phyloP scores from a whole-genome alignment of 805 yeast genomes.

The Blastobotrys peoriensis region DNA sequence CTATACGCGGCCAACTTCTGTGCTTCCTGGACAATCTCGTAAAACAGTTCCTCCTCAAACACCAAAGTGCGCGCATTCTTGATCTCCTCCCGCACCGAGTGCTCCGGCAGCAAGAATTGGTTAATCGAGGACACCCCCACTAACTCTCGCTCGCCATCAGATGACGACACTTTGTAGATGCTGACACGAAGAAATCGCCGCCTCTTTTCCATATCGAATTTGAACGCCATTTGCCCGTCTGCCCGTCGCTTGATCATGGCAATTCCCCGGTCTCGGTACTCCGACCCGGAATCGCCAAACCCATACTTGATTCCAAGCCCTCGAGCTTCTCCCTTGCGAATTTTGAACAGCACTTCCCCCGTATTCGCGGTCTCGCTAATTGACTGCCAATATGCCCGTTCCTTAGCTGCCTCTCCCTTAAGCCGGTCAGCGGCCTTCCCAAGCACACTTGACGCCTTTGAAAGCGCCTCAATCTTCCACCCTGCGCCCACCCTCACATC shows the following conservation, averaged over 20 bases:
- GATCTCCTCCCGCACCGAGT: conserved; percentile 47
- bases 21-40: conserved; percentile 72
- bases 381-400: conserved; percentile 62
- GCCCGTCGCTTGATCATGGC: conserved; percentile 57
- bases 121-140: conserved; percentile 16
- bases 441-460: conserved; percentile 48
- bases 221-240: conserved; percentile 41
- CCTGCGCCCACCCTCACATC: conserved; percentile 53
- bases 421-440: conserved; percentile 47
- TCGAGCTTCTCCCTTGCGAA: conserved; percentile 49
- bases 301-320: conserved; percentile 83
- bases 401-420: conserved; percentile 50
- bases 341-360: conserved; percentile 63
- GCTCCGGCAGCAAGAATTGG: conserved; percentile 9
- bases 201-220: conserved; percentile 31
- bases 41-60: conserved; percentile 86
- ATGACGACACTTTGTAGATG: conserved; percentile 38
- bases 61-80: conserved; percentile 63
- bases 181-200: conserved; percentile 53
- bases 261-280: conserved; percentile 64
- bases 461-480: conserved; percentile 75
- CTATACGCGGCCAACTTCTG: conserved; percentile 59
- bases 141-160: conserved; percentile 8
- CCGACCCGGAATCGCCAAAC: conserved; percentile 85
- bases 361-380: conserved; percentile 34